Evolutionary conservation across 129 eudicot genomes (phyloP).

Genomic region (Pseudognaphalium luteoalbum): DNA sequence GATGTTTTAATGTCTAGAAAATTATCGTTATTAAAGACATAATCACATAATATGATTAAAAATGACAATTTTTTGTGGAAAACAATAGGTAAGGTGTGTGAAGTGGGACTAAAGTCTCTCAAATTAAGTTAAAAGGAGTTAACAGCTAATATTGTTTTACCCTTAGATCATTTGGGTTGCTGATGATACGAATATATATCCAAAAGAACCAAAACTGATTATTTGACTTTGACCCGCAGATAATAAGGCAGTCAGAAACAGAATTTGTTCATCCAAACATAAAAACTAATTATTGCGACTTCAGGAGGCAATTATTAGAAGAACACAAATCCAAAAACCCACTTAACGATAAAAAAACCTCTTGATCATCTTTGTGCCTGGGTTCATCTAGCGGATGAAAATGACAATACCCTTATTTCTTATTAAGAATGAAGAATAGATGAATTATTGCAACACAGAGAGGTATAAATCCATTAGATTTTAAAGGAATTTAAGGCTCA

Average conservation of each 20-base stretch:
- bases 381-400: background rate
- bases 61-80: background rate
- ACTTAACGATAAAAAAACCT: background rate
- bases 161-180: background rate
- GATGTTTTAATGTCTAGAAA: background rate
- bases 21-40: background rate
- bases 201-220: background rate
- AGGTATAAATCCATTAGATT: background rate
- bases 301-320: background rate
- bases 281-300: background rate
- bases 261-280: background rate
- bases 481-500: slow-evolving; percentile 30
- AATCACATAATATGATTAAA: background rate
- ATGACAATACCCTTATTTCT: background rate
- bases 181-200: background rate
- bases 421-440: background rate
- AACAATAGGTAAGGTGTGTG: background rate
- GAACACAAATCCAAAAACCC: background rate
- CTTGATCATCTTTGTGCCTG: background rate
- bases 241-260: background rate
- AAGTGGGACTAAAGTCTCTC: no score
- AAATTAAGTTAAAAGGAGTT: no score
- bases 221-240: background rate
- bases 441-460: background rate
- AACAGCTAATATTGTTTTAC: no score